phyloP scores from a whole-genome alignment of 257 asterid genomes.

The Petunia axillaris region DNA sequence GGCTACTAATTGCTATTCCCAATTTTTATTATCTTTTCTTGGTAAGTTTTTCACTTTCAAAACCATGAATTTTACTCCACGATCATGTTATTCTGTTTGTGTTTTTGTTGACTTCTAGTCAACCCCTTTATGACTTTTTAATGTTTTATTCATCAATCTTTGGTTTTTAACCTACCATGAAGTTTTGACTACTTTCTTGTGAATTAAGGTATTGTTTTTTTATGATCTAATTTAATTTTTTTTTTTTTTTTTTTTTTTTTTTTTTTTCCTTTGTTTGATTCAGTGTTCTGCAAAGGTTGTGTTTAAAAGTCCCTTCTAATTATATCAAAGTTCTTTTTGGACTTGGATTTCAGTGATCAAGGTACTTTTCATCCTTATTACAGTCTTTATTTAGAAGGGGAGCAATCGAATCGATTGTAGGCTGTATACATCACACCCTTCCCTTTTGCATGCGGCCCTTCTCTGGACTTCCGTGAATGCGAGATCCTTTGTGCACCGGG shows the following conservation, averaged over 20 bases:
- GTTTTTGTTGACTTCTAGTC: conserved; percentile 15
- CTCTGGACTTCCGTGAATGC: no score
- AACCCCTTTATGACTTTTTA: conserved; percentile 17
- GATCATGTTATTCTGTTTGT: background rate
- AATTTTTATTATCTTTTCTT: conserved; percentile 31
- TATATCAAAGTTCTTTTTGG: background rate
- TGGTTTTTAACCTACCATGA: conserved; percentile 28
- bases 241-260: background rate
- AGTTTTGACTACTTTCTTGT: conserved; percentile 11
- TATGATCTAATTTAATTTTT: conserved; percentile 24
- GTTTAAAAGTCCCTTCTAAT: background rate
- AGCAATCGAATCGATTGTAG: no score
- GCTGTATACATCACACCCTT: no score
- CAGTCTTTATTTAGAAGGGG: background rate
- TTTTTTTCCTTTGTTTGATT: background rate
- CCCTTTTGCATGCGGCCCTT: no score
- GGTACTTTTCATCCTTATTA: background rate
- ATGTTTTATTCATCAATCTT: conserved; percentile 23
- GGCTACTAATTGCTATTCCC: conserved; percentile 24
- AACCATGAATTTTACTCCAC: conserved; percentile 17
- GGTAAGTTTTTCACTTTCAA: conserved; percentile 46
- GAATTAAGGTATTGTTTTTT: background rate
- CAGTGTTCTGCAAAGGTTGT: conserved; percentile 30
- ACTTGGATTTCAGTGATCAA: background rate
- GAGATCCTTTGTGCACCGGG: no score